phyloP scores from a whole-genome alignment of 805 yeast genomes.

The Monosporozyma yasuniensis region DNA sequence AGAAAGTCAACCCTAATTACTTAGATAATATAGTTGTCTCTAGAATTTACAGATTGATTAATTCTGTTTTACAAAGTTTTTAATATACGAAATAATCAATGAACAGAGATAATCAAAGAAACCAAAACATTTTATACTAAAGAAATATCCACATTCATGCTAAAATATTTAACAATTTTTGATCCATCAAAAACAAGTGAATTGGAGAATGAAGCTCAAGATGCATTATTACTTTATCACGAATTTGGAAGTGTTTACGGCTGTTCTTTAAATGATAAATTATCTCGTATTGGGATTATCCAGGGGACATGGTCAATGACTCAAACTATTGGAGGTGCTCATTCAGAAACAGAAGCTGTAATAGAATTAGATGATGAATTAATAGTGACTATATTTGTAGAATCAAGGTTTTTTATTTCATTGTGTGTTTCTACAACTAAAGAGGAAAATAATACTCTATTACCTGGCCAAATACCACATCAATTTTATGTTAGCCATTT shows the following conservation, averaged over 20 bases:
- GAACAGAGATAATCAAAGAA: not conserved
- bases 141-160: constrained; percentile 5
- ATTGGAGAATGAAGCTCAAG: constrained; percentile 26
- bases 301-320: constrained; percentile 33
- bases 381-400: constrained; percentile 24
- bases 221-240: constrained; percentile 32
- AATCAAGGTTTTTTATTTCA: constrained; percentile 22
- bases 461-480: constrained; percentile 18
- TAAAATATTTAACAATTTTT: constrained; percentile 31
- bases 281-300: constrained; percentile 35
- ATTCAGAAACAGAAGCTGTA: constrained; percentile 9
- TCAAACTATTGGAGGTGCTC: constrained; percentile 8
- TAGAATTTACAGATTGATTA: too few species aligned
- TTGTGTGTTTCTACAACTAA: constrained; percentile 12
- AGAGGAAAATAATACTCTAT: constrained; percentile 4
- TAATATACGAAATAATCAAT: not conserved
- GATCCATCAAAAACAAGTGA: constrained; percentile 31
- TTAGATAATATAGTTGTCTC: not conserved
- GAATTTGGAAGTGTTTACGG: constrained; percentile 16
- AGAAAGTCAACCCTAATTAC: too few species aligned
- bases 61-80: too few species aligned
- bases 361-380: constrained; percentile 27
- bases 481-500: constrained; percentile 20
- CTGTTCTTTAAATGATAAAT: constrained; percentile 26
- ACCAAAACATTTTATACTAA: not conserved